These are phyloP conservation scores for Xylariaceae sp. DNA, from an alignment of 2,329 filamentous ascomycete genomes.

Conservation along the genomic window DNA sequence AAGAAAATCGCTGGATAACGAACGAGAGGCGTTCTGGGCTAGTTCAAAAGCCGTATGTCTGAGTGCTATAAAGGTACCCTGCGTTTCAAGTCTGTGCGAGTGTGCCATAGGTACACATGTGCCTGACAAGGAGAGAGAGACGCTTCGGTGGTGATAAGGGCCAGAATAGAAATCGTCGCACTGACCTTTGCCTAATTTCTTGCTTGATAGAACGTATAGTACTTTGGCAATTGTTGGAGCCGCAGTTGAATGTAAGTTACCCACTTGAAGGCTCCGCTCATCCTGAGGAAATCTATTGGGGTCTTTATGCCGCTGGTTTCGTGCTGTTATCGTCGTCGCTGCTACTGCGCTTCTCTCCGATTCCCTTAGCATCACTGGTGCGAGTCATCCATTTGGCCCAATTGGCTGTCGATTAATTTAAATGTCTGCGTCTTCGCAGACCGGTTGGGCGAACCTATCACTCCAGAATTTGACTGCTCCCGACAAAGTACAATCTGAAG, in stretches of 20 bases:
- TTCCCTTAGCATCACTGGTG: conserved; percentile 32
- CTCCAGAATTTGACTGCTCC: conserved; percentile 26
- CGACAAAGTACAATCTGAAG: conserved; percentile 18
- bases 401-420: conserved; percentile 39
- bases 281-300: conserved; percentile 6
- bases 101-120: conserved; percentile 18
- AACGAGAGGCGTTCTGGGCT: conserved; percentile 11
- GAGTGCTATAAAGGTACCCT: conserved; percentile 21
- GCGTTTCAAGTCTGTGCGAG: conserved; percentile 21
- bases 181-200: conserved; percentile 21
- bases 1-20: conserved; percentile 14
- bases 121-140: conserved; percentile 18
- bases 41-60: conserved; percentile 18
- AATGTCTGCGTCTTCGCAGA: conserved; percentile 34
- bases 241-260: conserved; percentile 13
- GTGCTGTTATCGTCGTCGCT: conserved; percentile 27
- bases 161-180: conserved; percentile 20
- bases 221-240: conserved; percentile 16
- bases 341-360: conserved; percentile 28
- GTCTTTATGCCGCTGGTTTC: conserved; percentile 23
- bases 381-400: conserved; percentile 34
- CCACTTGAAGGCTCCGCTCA: conserved; percentile 7
- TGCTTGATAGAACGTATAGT: conserved; percentile 10
- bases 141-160: conserved; percentile 8
- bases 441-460: conserved; percentile 33